Evolutionary conservation across 352 stramenopile species (phyloP).

Genomic region (Phytophthora pistaciae): DNA sequence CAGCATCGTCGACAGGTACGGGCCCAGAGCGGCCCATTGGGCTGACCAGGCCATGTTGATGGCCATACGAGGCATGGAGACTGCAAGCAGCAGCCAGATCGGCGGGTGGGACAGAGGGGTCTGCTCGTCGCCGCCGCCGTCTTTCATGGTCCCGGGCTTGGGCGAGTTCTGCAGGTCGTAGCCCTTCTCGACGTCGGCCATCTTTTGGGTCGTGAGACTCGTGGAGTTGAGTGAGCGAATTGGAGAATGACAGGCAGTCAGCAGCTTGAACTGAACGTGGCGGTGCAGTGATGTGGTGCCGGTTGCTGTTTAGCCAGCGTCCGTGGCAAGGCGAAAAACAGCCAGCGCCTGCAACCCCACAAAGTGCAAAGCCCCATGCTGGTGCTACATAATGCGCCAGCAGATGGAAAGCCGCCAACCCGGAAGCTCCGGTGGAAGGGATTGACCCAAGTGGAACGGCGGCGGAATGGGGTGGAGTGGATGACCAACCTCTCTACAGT

Average conservation of each 20-base stretch:
- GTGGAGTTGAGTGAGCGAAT: conserved; percentile 28
- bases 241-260: conserved; percentile 22
- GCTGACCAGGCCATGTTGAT: conserved; percentile 75
- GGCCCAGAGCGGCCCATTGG: conserved; percentile 64
- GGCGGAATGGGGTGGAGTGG: not conserved
- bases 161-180: conserved; percentile 41
- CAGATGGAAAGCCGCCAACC: conserved; percentile 6
- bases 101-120: conserved; percentile 37
- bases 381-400: conserved; percentile 1
- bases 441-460: not conserved
- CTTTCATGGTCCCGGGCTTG: conserved; percentile 19
- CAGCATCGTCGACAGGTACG: conserved; percentile 63
- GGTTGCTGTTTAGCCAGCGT: conserved; percentile 1
- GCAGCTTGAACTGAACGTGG: too few relatives aligned
- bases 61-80: conserved; percentile 65
- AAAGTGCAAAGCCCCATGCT: conserved; percentile 21
- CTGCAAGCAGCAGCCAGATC: conserved; percentile 55
- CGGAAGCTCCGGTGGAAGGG: not conserved
- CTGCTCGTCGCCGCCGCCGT: not conserved
- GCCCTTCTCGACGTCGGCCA: conserved; percentile 39
- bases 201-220: conserved; percentile 11
- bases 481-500: not conserved
- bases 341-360: conserved; percentile 12
- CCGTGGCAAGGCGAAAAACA: conserved; percentile 28
- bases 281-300: not conserved